These are phyloP conservation scores for Myochromella boudieri DNA, from an alignment of 768 basidiomycete species.

Conservation along the genomic window DNA sequence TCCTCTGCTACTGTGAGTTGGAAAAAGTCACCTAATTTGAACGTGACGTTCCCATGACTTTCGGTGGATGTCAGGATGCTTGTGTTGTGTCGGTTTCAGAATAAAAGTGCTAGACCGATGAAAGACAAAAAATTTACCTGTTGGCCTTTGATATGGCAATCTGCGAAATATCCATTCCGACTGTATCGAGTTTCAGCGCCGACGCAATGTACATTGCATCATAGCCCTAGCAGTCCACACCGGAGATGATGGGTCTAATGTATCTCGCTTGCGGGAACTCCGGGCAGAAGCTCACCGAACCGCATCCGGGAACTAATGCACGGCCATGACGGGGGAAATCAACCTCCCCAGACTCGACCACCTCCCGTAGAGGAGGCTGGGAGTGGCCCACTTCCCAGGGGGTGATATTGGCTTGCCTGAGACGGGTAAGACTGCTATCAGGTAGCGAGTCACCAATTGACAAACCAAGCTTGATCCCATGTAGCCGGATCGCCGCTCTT, in stretches of 20 bases:
- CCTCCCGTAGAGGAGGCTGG: slow-evolving; percentile 56
- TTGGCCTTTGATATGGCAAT: slow-evolving; percentile 51
- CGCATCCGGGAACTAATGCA: slow-evolving; percentile 47
- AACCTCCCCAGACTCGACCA: slow-evolving; percentile 45
- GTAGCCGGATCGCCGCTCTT: slow-evolving; percentile 22
- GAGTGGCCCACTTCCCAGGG: slow-evolving; percentile 63
- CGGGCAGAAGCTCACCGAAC: slow-evolving; percentile 31
- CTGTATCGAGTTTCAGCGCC: slow-evolving; percentile 42
- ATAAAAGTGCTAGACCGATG: neutral
- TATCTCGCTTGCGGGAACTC: neutral
- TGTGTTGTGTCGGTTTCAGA: neutral
- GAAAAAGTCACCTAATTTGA: slow-evolving; percentile 58
- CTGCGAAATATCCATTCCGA: slow-evolving; percentile 57
- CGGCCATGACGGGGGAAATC: slow-evolving; percentile 40
- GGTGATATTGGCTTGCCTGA: slow-evolving; percentile 48
- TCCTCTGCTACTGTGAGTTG: slow-evolving; percentile 32
- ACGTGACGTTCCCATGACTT: slow-evolving; percentile 31
- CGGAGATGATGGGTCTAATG: neutral
- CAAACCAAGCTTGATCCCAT: slow-evolving; percentile 30
- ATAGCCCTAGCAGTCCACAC: slow-evolving; percentile 57
- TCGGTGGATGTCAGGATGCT: slow-evolving; percentile 7
- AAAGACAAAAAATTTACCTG: slow-evolving; percentile 23
- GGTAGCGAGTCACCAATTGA: no score
- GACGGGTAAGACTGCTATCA: no score
- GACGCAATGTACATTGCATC: slow-evolving; percentile 57